Evolutionary conservation across 108 stramenopile species (phyloP), one percentile per base, ranked within the genome.

Genomic region (Halocafeteria seosinensis): DNA sequence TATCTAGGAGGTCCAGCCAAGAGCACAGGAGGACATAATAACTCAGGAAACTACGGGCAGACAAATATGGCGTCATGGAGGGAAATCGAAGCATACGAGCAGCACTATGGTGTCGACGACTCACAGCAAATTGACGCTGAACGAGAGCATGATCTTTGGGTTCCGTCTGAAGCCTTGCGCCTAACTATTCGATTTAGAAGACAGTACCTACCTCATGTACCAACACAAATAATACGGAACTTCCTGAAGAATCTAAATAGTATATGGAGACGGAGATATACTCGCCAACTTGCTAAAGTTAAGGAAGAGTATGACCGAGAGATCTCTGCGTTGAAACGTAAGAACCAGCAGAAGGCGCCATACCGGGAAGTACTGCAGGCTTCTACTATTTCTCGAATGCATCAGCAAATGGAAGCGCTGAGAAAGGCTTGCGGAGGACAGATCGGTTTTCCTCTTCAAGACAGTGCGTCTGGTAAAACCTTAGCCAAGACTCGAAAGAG

Each of bases 281-380:
- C n/a, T 11, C 34, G 36, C 34, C 27, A 59, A 35, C 34, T 6
- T 13, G 2, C 6, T 12, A 59, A 59, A 5, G 12, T 2, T 35
- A 59, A n/a, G 12, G 12, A 11, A 6, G 23, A 3, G 12, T 3
- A 30, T 35, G n/a, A 35, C 11, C 11, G 21, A 12, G 23, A 2
- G 21, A 3, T 59, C 5, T 33, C 17, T 5, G 28, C 21, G 17
- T 35, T 59, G 28, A 11, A 35, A 11, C 17, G 57, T 12, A 11
- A 30, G 12, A 13, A 35, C 21, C 5, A 59, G 17, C 57, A 59
- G 13, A 33, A n/a, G 17, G 2, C 2, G 27, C 57, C 57, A 35
- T 59, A 59, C 57, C 34, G 57, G 23, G 57, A 59, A n/a, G 57
- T 59, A 11, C n/a, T 59, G 12, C 57, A 59, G 25, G 57, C 57